Conservation (phyloP, 805 yeast species). For the Kodamaea fukazawae region DNA sequence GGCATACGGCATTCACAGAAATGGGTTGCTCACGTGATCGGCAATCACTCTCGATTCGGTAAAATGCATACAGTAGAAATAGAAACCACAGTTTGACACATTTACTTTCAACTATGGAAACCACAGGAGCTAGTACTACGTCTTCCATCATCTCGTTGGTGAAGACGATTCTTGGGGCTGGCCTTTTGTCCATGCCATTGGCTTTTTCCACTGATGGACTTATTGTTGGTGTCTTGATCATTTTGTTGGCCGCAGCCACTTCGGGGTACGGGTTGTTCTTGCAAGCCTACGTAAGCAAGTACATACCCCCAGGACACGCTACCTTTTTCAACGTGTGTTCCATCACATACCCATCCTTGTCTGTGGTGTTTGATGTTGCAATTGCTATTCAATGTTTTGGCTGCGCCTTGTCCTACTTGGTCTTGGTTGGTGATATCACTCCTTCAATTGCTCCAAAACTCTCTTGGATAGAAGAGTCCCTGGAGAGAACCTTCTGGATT, state of each 20-base stretch:
- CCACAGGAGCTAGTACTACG: conserved; percentile 43
- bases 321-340: conserved; percentile 67
- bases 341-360: conserved; percentile 57
- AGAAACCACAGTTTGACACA: too few species aligned
- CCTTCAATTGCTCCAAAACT: conserved; percentile 49
- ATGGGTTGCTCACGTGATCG: too few species aligned
- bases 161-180: conserved; percentile 64
- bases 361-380: conserved; percentile 63
- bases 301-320: conserved; percentile 56
- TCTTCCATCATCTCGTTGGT: conserved; percentile 59
- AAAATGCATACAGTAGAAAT: too few species aligned
- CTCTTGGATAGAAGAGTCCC: conserved; percentile 18
- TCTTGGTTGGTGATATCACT: conserved; percentile 68
- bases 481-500: conserved; percentile 58
- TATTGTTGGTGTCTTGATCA: conserved; percentile 44
- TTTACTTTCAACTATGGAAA: too few species aligned
- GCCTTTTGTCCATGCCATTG: conserved; percentile 69
- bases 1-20: too few species aligned
- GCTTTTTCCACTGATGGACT: conserved; percentile 55
- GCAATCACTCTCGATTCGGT: too few species aligned
- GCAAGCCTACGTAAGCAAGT: conserved; percentile 53
- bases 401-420: conserved; percentile 63
- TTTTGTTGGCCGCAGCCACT: conserved; percentile 60
- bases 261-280: conserved; percentile 67
- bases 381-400: conserved; percentile 73